Base-by-base conservation (phyloP, 2,329 filamentous ascomycete species). In the Dryadomyces quercus-mongolicae region DNA sequence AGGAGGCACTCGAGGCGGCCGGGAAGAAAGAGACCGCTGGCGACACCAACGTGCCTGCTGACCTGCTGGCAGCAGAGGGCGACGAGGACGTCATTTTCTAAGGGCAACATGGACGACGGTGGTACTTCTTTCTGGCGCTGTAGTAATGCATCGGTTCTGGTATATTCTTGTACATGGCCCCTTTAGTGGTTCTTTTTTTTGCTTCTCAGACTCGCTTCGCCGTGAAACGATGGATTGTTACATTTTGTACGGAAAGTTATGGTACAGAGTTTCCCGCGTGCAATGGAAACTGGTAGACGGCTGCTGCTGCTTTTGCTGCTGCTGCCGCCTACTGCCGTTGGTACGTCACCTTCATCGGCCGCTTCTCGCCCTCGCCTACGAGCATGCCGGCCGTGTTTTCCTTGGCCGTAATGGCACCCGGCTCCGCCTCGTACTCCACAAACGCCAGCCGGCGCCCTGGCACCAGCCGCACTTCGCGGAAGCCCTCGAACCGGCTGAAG, bases 261-360 rank as follows among this genome's bases (percentile, higher is more conserved):
- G 20, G 21, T 53, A 36, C 13, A 22, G 5, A 31, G 25, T 54
- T 46, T 54, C 57, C 52, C 53, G 49, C 16, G 54, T 59, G 55
- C 54, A 57, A 54, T 57, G 54, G 53, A 59, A 58, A 56, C 54
- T 42, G n/a, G n/a, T n/a, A 42, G 9, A 6, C 31, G 18, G 31
- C 18, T 3, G 22, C n/a, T n/a, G n/a, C n/a, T n/a, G n/a, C n/a
- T n/a, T n/a, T n/a, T n/a, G n/a, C n/a, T n/a, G n/a, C n/a, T n/a
- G 6, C 25, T 9, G 3, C 34, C 13, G 8, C 31, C 52, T 77
- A 95, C 74, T 95, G 88, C 65, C 91, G 80, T 73, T 97, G 93
- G 77, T 95, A 98, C 15, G 93, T 96, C 60, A 98, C 91, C 73
- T 93, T 94, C 68, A 98, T 88, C 8, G 82, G 75, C 71, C 89